Conservation (phyloP, 1,139 yeast genomes). For the Protomyces lactucae-debilis region DNA sequence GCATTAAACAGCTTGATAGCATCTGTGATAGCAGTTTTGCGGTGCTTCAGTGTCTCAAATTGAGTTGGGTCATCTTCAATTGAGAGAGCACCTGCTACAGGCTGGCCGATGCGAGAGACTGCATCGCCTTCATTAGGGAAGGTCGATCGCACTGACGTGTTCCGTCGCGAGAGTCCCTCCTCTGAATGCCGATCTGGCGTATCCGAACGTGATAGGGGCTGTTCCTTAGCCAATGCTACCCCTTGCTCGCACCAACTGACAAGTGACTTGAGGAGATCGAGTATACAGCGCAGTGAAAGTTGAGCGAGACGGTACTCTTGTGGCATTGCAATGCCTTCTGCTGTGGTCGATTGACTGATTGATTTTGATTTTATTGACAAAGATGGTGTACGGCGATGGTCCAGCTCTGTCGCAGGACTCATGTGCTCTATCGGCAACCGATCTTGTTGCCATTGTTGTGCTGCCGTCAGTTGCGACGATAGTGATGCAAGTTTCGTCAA, state of each 20-base stretch:
- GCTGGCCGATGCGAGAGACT: not conserved
- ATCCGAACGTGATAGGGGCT: not conserved
- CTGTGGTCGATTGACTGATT: constrained; percentile 5
- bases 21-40: constrained; percentile 74
- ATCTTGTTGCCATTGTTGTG: constrained; percentile 59
- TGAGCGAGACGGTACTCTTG: constrained; percentile 79
- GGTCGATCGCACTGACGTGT: too few species aligned
- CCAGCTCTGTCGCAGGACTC: not conserved
- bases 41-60: constrained; percentile 76
- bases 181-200: not conserved
- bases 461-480: constrained; percentile 60
- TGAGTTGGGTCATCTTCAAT: constrained; percentile 66
- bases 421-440: not conserved
- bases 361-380: constrained; percentile 30
- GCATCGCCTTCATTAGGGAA: too few species aligned
- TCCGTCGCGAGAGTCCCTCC: not conserved
- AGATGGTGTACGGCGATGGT: constrained; percentile 32
- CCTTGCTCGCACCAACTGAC: constrained; percentile 87
- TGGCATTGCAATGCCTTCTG: constrained; percentile 44
- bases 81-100: not conserved
- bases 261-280: constrained; percentile 74
- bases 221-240: constrained; percentile 39
- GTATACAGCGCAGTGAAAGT: constrained; percentile 72
- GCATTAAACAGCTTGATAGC: constrained; percentile 76
- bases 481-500: constrained; percentile 46